A percentile compares a stretch with the other conserved stretches of the same genome.
Evolutionary conservation across 1,284 basidiomycete species (phyloP).

Genomic region (Coniferiporia weirii): DNA sequence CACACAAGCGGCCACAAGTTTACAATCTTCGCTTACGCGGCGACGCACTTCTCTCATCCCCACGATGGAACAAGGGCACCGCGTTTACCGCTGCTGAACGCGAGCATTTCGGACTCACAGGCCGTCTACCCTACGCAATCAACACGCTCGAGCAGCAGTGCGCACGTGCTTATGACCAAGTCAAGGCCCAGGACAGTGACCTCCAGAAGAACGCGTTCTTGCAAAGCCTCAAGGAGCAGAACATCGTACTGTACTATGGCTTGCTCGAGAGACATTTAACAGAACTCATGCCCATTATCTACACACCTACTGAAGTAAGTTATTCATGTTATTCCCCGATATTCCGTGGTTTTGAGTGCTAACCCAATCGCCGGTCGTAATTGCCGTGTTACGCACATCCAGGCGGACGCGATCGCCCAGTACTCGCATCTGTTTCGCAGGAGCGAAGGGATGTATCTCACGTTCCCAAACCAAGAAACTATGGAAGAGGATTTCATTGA

Average conservation of each 20-base stretch:
- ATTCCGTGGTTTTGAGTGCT: not conserved
- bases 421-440: conserved; percentile 79
- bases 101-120: conserved; percentile 66
- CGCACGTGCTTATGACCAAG: conserved; percentile 65
- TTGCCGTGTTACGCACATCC: not conserved
- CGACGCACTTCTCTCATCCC: conserved; percentile 52
- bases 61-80: conserved; percentile 70
- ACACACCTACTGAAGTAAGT: conserved; percentile 62
- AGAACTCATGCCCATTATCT: conserved; percentile 74
- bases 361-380: not conserved
- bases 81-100: conserved; percentile 68
- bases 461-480: conserved; percentile 56
- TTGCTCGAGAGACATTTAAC: conserved; percentile 57
- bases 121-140: conserved; percentile 69
- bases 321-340: not conserved
- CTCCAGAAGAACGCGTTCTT: conserved; percentile 69
- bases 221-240: conserved; percentile 68
- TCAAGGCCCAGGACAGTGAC: conserved; percentile 40
- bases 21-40: conserved; percentile 39
- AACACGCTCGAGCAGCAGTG: conserved; percentile 77
- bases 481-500: conserved; percentile 77
- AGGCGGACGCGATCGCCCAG: conserved; percentile 74
- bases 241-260: conserved; percentile 70
- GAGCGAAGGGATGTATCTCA: conserved; percentile 65
- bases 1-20: not conserved